Evolutionary conservation across 441 rosid genomes (phyloP).

Genomic region (Populus hybrid): DNA sequence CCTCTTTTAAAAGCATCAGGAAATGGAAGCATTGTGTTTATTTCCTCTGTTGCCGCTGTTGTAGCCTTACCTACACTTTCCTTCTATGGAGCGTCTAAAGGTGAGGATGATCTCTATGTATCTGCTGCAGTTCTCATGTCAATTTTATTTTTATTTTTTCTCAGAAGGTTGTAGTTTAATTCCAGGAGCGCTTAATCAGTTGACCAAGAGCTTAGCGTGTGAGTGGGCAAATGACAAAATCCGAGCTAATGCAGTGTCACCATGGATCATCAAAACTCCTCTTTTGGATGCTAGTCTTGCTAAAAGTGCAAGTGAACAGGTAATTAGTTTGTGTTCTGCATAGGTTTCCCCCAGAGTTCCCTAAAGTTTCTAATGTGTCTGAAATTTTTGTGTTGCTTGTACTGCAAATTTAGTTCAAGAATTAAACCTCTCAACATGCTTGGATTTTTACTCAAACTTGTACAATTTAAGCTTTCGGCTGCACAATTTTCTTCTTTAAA

Average conservation of each 20-base stretch:
- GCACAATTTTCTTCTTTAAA: too few species aligned
- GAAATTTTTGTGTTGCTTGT: background rate
- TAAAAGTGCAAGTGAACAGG: background rate
- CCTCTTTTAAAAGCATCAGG: conserved; percentile 80
- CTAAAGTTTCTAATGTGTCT: too few species aligned
- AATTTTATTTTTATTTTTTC: background rate
- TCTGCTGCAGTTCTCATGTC: too few species aligned
- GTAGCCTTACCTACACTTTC: conserved; percentile 39
- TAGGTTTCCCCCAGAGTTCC: background rate
- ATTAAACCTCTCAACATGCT: too few species aligned
- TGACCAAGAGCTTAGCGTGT: conserved; percentile 79
- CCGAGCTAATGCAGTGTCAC: conserved; percentile 67
- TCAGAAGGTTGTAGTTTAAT: background rate
- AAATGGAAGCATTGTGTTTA: conserved; percentile 60
- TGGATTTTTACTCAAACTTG: too few species aligned
- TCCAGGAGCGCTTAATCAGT: conserved; percentile 73
- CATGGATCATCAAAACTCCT: conserved; percentile 59
- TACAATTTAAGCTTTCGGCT: too few species aligned
- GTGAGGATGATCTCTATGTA: conserved; percentile 20
- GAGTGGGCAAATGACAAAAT: conserved; percentile 91
- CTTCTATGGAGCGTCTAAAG: conserved; percentile 70
- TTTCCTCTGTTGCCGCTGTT: conserved; percentile 67
- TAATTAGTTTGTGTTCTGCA: background rate
- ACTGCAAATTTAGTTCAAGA: background rate
- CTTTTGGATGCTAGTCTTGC: background rate